Conservation (phyloP, 495 filamentous ascomycete species). For the Choiromyces venosus region DNA sequence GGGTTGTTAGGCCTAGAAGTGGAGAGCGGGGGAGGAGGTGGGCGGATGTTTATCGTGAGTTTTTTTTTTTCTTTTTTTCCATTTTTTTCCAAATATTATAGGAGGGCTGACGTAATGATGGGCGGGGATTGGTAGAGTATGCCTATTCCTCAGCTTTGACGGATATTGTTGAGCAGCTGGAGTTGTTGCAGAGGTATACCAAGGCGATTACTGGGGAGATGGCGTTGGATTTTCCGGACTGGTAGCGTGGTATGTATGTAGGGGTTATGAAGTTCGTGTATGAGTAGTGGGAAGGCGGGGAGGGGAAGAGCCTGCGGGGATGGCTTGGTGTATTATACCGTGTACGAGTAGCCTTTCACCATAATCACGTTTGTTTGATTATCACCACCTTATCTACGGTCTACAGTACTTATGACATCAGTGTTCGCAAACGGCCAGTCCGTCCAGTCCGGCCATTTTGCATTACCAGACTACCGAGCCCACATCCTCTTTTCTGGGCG, state of each 20-base stretch:
- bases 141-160: constrained; percentile 53
- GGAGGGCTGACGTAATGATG: constrained; percentile 2
- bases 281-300: no score
- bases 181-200: constrained; percentile 51
- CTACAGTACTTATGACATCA: no score
- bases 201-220: constrained; percentile 54
- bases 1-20: constrained; percentile 27
- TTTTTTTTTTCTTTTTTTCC: not conserved
- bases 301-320: no score
- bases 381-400: no score
- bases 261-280: constrained; percentile 2
- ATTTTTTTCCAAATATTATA: not conserved
- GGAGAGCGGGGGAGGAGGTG: constrained; percentile 43
- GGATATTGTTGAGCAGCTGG: constrained; percentile 53
- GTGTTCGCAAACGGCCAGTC: no score
- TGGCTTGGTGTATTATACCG: no score
- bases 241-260: constrained; percentile 11
- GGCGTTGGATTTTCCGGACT: constrained; percentile 44
- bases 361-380: no score
- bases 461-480: no score
- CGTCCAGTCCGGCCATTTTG: no score
- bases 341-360: no score
- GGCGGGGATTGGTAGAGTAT: constrained; percentile 40
- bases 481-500: no score
- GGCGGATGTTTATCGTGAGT: constrained; percentile 48